These are phyloP conservation scores for Auriscalpium microsporum DNA, from an alignment of 768 basidiomycete species.

Conservation along the genomic window DNA sequence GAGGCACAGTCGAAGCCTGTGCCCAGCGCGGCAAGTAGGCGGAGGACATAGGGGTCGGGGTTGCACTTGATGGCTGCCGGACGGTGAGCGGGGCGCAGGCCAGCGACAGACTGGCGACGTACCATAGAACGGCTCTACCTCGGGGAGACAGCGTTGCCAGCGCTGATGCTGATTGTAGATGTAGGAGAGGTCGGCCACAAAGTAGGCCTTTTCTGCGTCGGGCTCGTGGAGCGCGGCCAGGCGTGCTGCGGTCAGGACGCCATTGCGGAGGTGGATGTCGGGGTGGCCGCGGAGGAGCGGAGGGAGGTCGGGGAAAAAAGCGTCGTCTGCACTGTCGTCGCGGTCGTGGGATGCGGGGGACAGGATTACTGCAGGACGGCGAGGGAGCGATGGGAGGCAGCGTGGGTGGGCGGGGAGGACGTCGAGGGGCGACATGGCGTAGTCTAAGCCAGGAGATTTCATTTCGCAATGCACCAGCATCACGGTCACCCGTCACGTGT, in stretches of 20 bases:
- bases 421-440: too few relatives aligned
- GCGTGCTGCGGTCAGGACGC: slow-evolving; percentile 59
- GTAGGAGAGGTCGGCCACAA: slow-evolving; percentile 86
- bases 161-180: slow-evolving; percentile 80
- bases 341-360: too few relatives aligned
- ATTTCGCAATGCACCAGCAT: too few relatives aligned
- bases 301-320: slow-evolving; percentile 54
- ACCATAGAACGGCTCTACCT: slow-evolving; percentile 95
- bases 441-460: too few relatives aligned
- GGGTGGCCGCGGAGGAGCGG: slow-evolving; percentile 61
- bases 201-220: slow-evolving; percentile 91
- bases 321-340: slow-evolving; percentile 24
- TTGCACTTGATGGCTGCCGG: slow-evolving; percentile 89
- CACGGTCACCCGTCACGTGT: too few relatives aligned
- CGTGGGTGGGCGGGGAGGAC: too few relatives aligned
- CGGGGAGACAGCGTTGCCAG: slow-evolving; percentile 70
- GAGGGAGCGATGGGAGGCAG: too few relatives aligned
- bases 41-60: slow-evolving; percentile 90
- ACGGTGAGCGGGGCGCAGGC: slow-evolving; percentile 36
- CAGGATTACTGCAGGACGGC: too few relatives aligned
- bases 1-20: slow-evolving; percentile 98
- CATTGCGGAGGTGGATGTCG: slow-evolving; percentile 65
- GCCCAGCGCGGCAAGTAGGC: slow-evolving; percentile 83
- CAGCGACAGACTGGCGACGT: slow-evolving; percentile 45
- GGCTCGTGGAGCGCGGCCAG: slow-evolving; percentile 43